Percentiles rank a stretch among this genome's conserved stretches.
These are phyloP conservation scores for Friedmanniomyces endolithicus DNA, from an alignment of 495 filamentous ascomycete genomes.

Conservation along the genomic window DNA sequence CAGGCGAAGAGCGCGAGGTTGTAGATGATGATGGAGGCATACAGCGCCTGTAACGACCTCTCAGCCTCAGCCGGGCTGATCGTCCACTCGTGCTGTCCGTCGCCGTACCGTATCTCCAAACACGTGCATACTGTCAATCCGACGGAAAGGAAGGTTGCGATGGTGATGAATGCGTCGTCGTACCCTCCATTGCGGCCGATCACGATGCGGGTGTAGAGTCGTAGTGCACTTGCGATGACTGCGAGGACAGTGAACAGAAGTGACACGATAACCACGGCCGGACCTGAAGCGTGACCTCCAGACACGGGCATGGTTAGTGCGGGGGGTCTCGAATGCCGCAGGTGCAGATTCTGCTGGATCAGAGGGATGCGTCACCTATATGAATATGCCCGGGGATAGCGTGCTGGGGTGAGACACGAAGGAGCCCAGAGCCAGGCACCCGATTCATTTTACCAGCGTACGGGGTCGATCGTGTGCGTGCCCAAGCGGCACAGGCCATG, in stretches of 20 bases:
- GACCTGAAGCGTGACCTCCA: constrained; percentile 9
- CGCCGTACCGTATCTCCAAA: background rate
- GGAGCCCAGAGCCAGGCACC: no score
- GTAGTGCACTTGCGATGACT: constrained; percentile 10
- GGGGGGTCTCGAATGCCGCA: no score
- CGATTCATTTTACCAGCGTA: background rate
- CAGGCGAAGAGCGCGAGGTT: constrained; percentile 19
- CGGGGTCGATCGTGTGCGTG: background rate
- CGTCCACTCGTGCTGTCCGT: constrained; percentile 1
- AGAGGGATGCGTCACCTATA: no score
- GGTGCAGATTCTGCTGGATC: no score
- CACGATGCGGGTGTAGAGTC: constrained; percentile 20
- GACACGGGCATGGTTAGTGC: background rate
- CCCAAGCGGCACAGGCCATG: background rate
- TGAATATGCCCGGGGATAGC: no score
- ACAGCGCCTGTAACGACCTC: background rate
- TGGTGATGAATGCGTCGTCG: constrained; percentile 19
- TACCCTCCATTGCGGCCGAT: constrained; percentile 13
- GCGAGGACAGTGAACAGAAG: constrained; percentile 13
- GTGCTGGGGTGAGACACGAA: no score
- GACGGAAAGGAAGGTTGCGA: constrained; percentile 11
- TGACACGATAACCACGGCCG: background rate
- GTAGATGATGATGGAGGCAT: constrained; percentile 18
- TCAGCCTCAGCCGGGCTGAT: background rate
- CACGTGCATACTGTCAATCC: background rate